Conservation (phyloP, 306 rosid species). For the Rubus idaeus region DNA sequence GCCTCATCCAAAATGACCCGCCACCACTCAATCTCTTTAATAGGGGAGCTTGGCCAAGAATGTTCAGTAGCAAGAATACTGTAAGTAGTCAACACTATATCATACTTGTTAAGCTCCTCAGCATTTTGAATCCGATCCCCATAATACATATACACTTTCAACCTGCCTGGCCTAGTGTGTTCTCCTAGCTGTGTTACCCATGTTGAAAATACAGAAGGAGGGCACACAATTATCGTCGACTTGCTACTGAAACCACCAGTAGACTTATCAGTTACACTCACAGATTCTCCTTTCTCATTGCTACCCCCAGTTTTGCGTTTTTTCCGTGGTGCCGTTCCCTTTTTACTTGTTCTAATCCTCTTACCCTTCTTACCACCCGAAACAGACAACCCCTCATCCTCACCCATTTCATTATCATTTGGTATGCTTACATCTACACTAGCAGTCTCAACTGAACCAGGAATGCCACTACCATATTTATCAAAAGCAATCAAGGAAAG, state of each 20-base stretch:
- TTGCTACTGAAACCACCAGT: slow-evolving; percentile 19
- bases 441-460: background rate
- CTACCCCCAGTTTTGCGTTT: slow-evolving; percentile 28
- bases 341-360: slow-evolving; percentile 30
- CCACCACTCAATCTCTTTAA: slow-evolving; percentile 61
- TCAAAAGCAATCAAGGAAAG: slow-evolving; percentile 67
- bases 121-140: slow-evolving; percentile 56
- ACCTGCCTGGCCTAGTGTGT: slow-evolving; percentile 48
- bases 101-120: slow-evolving; percentile 56
- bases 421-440: slow-evolving; percentile 22
- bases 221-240: slow-evolving; percentile 70
- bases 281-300: slow-evolving; percentile 19
- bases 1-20: slow-evolving; percentile 83
- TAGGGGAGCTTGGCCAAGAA: slow-evolving; percentile 23
- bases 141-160: slow-evolving; percentile 68
- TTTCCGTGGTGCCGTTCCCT: slow-evolving; percentile 23
- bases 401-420: slow-evolving; percentile 30
- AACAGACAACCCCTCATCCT: slow-evolving; percentile 23
- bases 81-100: slow-evolving; percentile 77
- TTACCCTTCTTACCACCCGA: slow-evolving; percentile 36
- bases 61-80: slow-evolving; percentile 47
- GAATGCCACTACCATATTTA: slow-evolving; percentile 23
- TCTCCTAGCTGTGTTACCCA: slow-evolving; percentile 68
- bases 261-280: slow-evolving; percentile 14
- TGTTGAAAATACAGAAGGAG: slow-evolving; percentile 71